Percentiles rank a stretch among this genome's conserved stretches.
These are phyloP conservation scores for Myxozyma neotropica DNA, from an alignment of 805 yeast species.

Conservation along the genomic window DNA sequence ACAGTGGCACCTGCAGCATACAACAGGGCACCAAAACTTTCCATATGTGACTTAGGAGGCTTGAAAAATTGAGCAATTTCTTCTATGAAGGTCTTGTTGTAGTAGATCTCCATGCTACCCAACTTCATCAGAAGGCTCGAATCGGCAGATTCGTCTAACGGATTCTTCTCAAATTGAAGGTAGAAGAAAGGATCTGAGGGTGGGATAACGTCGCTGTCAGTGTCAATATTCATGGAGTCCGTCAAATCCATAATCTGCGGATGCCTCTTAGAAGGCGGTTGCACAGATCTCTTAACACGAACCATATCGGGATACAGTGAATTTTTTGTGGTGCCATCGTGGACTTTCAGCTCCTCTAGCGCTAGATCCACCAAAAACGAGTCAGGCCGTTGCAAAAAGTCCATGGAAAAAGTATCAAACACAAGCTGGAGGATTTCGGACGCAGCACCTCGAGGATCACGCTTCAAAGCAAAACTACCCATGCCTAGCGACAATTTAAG, in stretches of 20 bases:
- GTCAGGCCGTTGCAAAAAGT: slow-evolving; percentile 74
- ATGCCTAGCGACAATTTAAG: slow-evolving; percentile 66
- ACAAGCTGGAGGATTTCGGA: slow-evolving; percentile 70
- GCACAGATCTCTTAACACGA: slow-evolving; percentile 63
- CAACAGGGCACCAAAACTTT: slow-evolving; percentile 86
- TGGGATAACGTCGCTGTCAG: slow-evolving; percentile 1
- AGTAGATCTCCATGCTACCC: slow-evolving; percentile 85
- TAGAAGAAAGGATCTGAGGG: slow-evolving; percentile 69
- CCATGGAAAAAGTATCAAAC: slow-evolving; percentile 79
- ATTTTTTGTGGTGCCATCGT: slow-evolving; percentile 73
- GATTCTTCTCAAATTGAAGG: slow-evolving; percentile 80
- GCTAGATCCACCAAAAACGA: slow-evolving; percentile 74
- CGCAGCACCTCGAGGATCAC: slow-evolving; percentile 44
- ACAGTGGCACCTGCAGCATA: slow-evolving; percentile 94
- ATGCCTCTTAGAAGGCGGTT: slow-evolving; percentile 3
- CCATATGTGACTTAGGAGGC: slow-evolving; percentile 83
- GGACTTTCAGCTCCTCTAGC: slow-evolving; percentile 77
- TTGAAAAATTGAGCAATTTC: slow-evolving; percentile 73
- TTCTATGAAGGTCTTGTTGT: slow-evolving; percentile 82
- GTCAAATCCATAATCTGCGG: slow-evolving; percentile 22
- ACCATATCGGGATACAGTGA: slow-evolving; percentile 86
- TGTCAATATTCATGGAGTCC: slow-evolving; percentile 1
- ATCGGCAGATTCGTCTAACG: slow-evolving; percentile 82
- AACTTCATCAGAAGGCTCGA: slow-evolving; percentile 71
- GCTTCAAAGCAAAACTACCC: slow-evolving; percentile 72